A percentile compares a stretch with the other conserved stretches of the same genome.
phyloP scores from a whole-genome alignment of 163 green algal species.

The Prototheca cutis region DNA sequence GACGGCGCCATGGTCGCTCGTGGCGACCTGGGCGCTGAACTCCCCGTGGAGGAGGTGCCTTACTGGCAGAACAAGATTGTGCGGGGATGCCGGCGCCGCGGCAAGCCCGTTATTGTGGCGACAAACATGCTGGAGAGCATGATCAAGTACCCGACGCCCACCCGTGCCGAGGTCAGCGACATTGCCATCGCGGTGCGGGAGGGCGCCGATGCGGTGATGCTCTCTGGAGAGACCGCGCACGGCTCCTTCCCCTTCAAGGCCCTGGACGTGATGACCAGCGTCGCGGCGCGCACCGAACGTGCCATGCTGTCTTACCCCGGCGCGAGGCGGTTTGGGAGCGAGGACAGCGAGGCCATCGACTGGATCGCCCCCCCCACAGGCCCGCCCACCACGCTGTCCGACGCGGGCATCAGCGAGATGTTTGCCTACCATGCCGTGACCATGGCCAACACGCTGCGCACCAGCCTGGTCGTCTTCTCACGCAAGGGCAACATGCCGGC shows the following conservation, averaged over 20 bases:
- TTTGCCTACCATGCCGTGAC: conserved; percentile 70
- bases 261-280: conserved; percentile 60
- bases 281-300: conserved; percentile 63
- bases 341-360: conserved; percentile 57
- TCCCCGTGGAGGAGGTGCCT: conserved; percentile 65
- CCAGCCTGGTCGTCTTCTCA: conserved; percentile 73
- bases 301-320: conserved; percentile 53
- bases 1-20: conserved; percentile 72
- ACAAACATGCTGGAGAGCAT: conserved; percentile 86
- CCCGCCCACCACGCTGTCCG: conserved; percentile 6
- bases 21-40: conserved; percentile 75
- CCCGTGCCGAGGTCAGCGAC: conserved; percentile 67
- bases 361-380: conserved; percentile 45
- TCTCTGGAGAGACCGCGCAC: conserved; percentile 62
- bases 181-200: conserved; percentile 86
- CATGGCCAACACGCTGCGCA: conserved; percentile 79
- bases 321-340: conserved; percentile 46
- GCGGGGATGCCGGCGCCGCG: conserved; percentile 53
- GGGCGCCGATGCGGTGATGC: conserved; percentile 74
- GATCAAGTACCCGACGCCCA: conserved; percentile 69
- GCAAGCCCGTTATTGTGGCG: conserved; percentile 76
- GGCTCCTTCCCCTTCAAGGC: conserved; percentile 52
- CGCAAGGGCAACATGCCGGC: conserved; percentile 76
- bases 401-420: conserved; percentile 47
- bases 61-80: conserved; percentile 35